phyloP scores from a whole-genome alignment of 768 basidiomycete genomes.

The Kockovaella imperatae region DNA sequence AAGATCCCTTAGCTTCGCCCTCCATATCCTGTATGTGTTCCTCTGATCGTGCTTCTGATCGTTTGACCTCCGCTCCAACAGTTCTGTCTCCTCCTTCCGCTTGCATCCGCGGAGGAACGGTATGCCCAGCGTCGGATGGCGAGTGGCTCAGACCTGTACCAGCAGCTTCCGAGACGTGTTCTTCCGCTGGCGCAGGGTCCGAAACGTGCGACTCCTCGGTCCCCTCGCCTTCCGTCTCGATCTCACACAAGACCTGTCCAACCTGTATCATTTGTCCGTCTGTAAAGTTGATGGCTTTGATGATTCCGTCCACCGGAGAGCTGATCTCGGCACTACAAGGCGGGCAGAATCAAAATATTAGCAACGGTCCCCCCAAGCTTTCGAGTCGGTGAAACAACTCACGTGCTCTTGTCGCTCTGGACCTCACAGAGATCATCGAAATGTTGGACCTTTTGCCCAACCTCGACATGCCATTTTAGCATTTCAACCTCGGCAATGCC shows the following conservation, averaged over 20 bases:
- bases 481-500: slow-evolving; percentile 40
- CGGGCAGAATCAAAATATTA: no score
- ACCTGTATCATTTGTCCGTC: slow-evolving; percentile 27
- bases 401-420: slow-evolving; percentile 40
- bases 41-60: background rate
- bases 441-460: slow-evolving; percentile 29
- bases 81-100: slow-evolving; percentile 3
- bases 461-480: slow-evolving; percentile 31
- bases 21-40: background rate
- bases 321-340: slow-evolving; percentile 31
- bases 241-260: slow-evolving; percentile 32
- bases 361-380: background rate
- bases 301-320: slow-evolving; percentile 22
- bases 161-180: background rate
- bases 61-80: no score
- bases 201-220: background rate
- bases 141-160: no score
- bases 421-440: slow-evolving; percentile 39
- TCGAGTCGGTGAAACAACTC: slow-evolving; percentile 1
- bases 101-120: background rate
- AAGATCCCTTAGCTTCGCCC: background rate
- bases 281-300: slow-evolving; percentile 13
- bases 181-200: background rate
- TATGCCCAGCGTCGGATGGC: background rate
- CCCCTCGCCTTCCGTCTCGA: slow-evolving; percentile 14